A percentile compares a stretch with the other conserved stretches of the same genome.
phyloP scores from a whole-genome alignment of 352 stramenopile genomes.

The Globisporangium lucens region DNA sequence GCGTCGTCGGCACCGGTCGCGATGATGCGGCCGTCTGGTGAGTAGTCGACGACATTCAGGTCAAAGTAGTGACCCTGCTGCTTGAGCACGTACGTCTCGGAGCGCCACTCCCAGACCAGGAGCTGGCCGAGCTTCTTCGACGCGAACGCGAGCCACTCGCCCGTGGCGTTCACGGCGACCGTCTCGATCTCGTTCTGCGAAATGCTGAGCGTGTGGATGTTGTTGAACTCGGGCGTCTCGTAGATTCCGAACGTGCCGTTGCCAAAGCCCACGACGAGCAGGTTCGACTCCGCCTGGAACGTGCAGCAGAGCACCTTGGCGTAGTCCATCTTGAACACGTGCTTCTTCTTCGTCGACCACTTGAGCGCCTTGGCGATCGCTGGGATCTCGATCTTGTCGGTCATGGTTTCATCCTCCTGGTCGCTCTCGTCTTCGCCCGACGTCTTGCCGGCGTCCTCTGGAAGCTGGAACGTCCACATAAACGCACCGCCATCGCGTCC shows the following conservation, averaged over 20 bases:
- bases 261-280: conserved; percentile 96
- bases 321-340: conserved; percentile 89
- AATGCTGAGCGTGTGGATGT: conserved; percentile 96
- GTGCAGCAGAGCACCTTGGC: conserved; percentile 87
- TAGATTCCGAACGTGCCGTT: conserved; percentile 98
- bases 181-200: conserved; percentile 89
- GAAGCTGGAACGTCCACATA: conserved; percentile 78
- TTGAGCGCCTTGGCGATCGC: conserved; percentile 71
- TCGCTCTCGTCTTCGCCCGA: conserved; percentile 30
- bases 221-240: conserved; percentile 93
- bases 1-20: conserved; percentile 98
- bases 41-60: conserved; percentile 97
- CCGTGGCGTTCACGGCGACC: conserved; percentile 93
- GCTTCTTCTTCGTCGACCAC: conserved; percentile 85
- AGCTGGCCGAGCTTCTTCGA: conserved; percentile 98
- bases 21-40: conserved; percentile 94
- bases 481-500: conserved; percentile 85
- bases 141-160: conserved; percentile 98
- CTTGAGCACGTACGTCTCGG: conserved; percentile 99
- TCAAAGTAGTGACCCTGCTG: conserved; percentile 99
- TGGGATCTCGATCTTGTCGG: conserved; percentile 33
- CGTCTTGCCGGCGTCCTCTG: conserved; percentile 28
- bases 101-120: conserved; percentile 99
- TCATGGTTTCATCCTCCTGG: conserved; percentile 30
- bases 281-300: conserved; percentile 80